Conservation (phyloP, 1,284 basidiomycete species). For the Blastosporella zonata region DNA sequence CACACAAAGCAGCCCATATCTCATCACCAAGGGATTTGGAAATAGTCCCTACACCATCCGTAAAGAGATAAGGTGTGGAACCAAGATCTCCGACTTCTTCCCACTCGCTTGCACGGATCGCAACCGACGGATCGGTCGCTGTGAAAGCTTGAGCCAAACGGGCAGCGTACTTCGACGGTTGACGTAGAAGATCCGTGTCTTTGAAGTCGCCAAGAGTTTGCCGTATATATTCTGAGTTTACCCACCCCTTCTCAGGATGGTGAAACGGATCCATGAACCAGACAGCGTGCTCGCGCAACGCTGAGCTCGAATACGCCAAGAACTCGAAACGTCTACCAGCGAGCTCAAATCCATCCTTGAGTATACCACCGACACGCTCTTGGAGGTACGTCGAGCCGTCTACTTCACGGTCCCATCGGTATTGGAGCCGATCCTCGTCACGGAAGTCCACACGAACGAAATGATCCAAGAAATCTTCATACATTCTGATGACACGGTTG, state of each 20-base stretch:
- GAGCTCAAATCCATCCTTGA: constrained; percentile 66
- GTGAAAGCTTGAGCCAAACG: constrained; percentile 82
- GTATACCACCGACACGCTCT: constrained; percentile 58
- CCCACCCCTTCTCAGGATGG: constrained; percentile 36
- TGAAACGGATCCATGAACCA: constrained; percentile 71
- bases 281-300: constrained; percentile 69
- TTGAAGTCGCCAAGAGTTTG: constrained; percentile 61
- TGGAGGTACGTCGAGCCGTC: constrained; percentile 56
- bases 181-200: constrained; percentile 44
- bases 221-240: constrained; percentile 59
- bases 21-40: constrained; percentile 52
- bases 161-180: constrained; percentile 77
- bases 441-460: constrained; percentile 78
- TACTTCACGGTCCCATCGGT: constrained; percentile 63
- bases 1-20: constrained; percentile 57
- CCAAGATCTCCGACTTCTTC: constrained; percentile 54
- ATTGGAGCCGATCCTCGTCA: constrained; percentile 70
- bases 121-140: constrained; percentile 69
- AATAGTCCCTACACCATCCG: constrained; percentile 78
- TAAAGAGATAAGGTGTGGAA: constrained; percentile 48
- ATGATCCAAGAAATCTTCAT: constrained; percentile 50
- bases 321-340: constrained; percentile 70
- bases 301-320: constrained; percentile 71
- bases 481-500: constrained; percentile 60
- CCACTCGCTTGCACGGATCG: constrained; percentile 56